These are phyloP conservation scores for Pisolithus albus DNA, from an alignment of 768 basidiomycete genomes.

Conservation along the genomic window DNA sequence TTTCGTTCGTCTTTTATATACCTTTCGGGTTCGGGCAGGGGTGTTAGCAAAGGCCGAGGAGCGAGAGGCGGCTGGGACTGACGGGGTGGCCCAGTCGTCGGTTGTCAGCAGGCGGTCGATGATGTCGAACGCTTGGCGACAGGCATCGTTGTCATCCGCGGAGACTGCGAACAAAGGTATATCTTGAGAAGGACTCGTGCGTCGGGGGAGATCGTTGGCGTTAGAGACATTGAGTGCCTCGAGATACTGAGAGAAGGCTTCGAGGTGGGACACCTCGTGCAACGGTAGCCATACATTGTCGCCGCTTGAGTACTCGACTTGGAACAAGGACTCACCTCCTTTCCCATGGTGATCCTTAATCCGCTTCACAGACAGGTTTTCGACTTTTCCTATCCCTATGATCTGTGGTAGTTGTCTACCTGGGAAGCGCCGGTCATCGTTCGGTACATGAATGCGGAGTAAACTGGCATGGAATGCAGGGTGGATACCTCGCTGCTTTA, in stretches of 20 bases:
- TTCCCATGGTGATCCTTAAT: constrained; percentile 22
- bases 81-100: neutral
- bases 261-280: constrained; percentile 12
- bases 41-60: neutral
- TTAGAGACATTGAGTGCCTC: constrained; percentile 8
- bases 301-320: constrained; percentile 28
- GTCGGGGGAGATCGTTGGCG: neutral
- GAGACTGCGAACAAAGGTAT: neutral
- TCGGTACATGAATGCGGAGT: constrained; percentile 26
- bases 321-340: constrained; percentile 20
- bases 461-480: constrained; percentile 28
- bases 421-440: constrained; percentile 29
- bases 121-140: neutral
- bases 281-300: constrained; percentile 31
- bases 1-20: neutral
- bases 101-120: neutral
- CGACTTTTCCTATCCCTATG: constrained; percentile 11
- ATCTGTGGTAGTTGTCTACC: constrained; percentile 20
- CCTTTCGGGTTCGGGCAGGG: neutral
- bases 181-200: neutral
- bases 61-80: neutral
- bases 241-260: constrained; percentile 15
- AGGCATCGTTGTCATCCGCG: neutral
- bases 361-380: constrained; percentile 24
- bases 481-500: constrained; percentile 24